Percentiles rank a stretch among this genome's conserved stretches.
phyloP scores from a whole-genome alignment of 371 early-diverging fungal genomes.

The Rhizomucor pusillus region DNA sequence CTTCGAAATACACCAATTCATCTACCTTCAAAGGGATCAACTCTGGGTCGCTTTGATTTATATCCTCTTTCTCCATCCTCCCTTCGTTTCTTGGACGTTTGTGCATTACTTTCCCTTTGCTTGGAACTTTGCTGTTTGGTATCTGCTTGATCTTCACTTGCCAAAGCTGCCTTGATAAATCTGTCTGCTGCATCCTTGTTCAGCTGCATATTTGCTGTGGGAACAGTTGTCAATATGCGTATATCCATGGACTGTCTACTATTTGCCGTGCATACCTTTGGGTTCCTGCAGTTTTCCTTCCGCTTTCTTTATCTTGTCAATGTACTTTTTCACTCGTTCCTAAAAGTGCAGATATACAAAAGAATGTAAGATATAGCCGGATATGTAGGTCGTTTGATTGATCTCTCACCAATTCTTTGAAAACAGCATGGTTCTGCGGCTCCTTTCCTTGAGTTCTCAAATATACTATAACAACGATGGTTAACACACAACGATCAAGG shows the following conservation, averaged over 20 bases:
- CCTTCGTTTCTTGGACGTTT: too few species aligned
- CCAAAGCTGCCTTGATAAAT: constrained; percentile 50
- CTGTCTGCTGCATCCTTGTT: constrained; percentile 56
- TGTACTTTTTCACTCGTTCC: constrained; percentile 51
- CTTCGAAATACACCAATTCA: too few species aligned
- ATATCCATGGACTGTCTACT: background rate
- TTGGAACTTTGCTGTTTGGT: too few species aligned
- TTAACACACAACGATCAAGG: constrained; percentile 4
- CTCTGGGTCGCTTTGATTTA: too few species aligned
- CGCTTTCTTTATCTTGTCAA: constrained; percentile 43
- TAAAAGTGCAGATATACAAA: constrained; percentile 5
- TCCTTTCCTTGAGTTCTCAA: constrained; percentile 49
- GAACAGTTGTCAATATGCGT: background rate
- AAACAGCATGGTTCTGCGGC: constrained; percentile 46
- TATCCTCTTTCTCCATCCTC: too few species aligned
- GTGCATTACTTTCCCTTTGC: too few species aligned
- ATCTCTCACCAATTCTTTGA: constrained; percentile 47
- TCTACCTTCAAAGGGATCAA: too few species aligned
- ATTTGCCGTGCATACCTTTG: constrained; percentile 37
- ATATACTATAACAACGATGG: constrained; percentile 33
- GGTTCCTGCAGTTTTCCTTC: constrained; percentile 29
- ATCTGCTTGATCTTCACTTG: constrained; percentile 6
- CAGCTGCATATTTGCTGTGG: constrained; percentile 34
- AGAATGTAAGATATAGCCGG: too few species aligned
- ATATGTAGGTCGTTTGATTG: too few species aligned